phyloP scores from a whole-genome alignment of 306 rosid genomes.

The Sechiopsis laciniata region DNA sequence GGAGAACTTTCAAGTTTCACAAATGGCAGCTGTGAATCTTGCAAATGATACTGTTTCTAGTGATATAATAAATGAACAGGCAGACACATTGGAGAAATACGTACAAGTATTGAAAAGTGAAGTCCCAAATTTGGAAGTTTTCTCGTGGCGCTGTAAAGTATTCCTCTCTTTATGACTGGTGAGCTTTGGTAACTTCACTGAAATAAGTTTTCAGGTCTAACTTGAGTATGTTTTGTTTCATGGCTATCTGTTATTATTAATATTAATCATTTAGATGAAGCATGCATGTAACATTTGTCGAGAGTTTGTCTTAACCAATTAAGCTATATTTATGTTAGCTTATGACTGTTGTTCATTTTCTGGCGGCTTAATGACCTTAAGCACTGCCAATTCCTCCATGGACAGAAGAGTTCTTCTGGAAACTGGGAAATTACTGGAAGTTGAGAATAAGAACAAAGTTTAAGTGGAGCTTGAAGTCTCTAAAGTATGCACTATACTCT shows the following conservation, averaged over 20 bases:
- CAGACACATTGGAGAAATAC: constrained; percentile 70
- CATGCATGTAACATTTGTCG: too few relatives aligned
- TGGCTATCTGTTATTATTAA: background rate
- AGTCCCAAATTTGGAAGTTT: constrained; percentile 55
- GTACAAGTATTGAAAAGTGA: constrained; percentile 40
- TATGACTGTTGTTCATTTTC: too few relatives aligned
- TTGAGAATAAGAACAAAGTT: too few relatives aligned
- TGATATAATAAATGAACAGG: constrained; percentile 55
- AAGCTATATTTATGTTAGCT: too few relatives aligned
- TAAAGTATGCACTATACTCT: too few relatives aligned
- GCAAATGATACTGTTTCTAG: constrained; percentile 65
- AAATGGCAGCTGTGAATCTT: constrained; percentile 70
- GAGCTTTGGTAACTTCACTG: background rate
- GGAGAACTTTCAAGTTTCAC: constrained; percentile 75
- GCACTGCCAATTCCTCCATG: too few relatives aligned
- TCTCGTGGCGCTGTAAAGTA: constrained; percentile 64
- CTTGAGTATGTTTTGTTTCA: background rate
- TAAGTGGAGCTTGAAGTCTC: too few relatives aligned
- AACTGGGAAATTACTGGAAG: too few relatives aligned
- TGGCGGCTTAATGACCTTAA: too few relatives aligned
- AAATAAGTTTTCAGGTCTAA: background rate
- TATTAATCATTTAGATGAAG: too few relatives aligned
- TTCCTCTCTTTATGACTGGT: constrained; percentile 36
- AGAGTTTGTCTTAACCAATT: too few relatives aligned
- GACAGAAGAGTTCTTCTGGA: too few relatives aligned